Conservation (phyloP, 139 green algal species). For the Raphidocelis subcapitata region DNA sequence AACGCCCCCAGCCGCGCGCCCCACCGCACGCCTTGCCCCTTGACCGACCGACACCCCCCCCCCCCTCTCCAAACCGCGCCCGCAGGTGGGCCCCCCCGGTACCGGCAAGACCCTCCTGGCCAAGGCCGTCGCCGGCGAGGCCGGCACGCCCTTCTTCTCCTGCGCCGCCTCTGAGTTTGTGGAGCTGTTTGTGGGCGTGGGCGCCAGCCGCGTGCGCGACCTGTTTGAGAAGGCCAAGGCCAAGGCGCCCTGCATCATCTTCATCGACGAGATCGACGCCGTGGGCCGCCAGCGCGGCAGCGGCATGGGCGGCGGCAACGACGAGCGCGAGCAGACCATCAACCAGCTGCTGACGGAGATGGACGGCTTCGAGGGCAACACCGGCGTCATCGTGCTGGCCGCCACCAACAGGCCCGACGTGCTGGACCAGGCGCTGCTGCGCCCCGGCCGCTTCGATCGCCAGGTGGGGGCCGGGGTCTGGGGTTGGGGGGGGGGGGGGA, state of each 20-base stretch:
- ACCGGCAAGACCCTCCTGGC: slow-evolving; percentile 97
- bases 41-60: too few relatives aligned
- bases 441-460: slow-evolving; percentile 96
- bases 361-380: slow-evolving; percentile 99
- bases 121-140: slow-evolving; percentile 98
- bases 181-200: slow-evolving; percentile 98
- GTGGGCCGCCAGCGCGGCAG: slow-evolving; percentile 93
- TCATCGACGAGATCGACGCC: slow-evolving; percentile 99
- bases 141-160: slow-evolving; percentile 97
- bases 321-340: slow-evolving; percentile 94
- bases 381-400: slow-evolving; percentile 93
- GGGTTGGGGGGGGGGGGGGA: too few relatives aligned
- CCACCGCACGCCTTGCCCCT: too few relatives aligned
- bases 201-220: slow-evolving; percentile 93
- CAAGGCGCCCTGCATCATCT: slow-evolving; percentile 99
- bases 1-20: too few relatives aligned
- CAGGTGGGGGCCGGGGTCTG: slow-evolving; percentile 48
- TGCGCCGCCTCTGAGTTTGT: slow-evolving; percentile 99
- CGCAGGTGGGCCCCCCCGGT: slow-evolving; percentile 85
- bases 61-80: too few relatives aligned
- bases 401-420: slow-evolving; percentile 98
- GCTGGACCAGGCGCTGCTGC: slow-evolving; percentile 95
- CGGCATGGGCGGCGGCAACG: slow-evolving; percentile 94
- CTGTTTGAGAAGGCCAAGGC: slow-evolving; percentile 99
- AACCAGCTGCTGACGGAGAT: slow-evolving; percentile 91